Conservation (phyloP, 768 basidiomycete species). For the Termitomyces sp. region DNA sequence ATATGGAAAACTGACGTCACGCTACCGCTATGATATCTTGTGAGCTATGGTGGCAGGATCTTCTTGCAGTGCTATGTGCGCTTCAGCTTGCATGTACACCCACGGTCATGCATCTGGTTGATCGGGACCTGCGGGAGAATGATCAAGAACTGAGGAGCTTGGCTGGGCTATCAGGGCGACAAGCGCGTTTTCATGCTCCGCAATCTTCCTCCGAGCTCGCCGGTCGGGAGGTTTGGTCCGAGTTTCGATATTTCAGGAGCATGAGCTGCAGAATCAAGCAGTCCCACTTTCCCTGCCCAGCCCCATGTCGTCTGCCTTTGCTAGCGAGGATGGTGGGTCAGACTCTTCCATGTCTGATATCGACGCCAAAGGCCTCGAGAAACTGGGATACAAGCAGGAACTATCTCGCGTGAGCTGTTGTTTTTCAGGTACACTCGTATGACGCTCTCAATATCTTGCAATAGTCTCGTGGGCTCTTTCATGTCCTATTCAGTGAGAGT, state of each 20-base stretch:
- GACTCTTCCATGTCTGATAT: not conserved
- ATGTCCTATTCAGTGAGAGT: conserved; percentile 50
- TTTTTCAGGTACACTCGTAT: not conserved
- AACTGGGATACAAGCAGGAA: conserved; percentile 52
- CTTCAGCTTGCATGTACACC: not conserved
- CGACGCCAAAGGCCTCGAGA: conserved; percentile 32
- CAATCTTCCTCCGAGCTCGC: not conserved
- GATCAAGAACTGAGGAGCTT: not conserved
- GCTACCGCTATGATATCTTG: not conserved
- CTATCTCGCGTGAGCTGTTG: conserved; percentile 36
- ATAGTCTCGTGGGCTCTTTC: conserved; percentile 45
- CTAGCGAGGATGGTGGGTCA: not conserved
- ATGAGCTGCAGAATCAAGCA: not conserved
- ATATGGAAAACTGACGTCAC: not conserved
- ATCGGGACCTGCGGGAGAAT: not conserved
- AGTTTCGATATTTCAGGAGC: not conserved
- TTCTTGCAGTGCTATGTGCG: not conserved
- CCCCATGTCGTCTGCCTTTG: not conserved
- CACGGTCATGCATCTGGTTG: too few species aligned
- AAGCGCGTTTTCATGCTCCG: not conserved
- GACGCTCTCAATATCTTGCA: not conserved
- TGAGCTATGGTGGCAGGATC: not conserved
- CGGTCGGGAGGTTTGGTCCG: not conserved
- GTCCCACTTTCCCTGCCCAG: not conserved
- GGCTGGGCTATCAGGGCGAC: not conserved